Base-by-base conservation (phyloP, 116 monocot genomes). In the Iris pallida region DNA sequence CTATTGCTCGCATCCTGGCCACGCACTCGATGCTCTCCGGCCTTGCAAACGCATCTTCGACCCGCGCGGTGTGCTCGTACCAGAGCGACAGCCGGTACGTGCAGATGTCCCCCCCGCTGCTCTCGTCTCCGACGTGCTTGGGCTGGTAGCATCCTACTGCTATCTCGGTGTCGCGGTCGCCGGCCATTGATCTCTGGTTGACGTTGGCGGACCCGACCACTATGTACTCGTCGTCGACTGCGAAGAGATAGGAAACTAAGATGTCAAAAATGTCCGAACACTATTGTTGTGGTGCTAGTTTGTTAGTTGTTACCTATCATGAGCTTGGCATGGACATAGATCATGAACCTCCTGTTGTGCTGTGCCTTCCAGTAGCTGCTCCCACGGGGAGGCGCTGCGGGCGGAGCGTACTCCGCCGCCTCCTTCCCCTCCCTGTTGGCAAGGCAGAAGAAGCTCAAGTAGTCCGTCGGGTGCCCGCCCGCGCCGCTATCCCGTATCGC, bases 301-400 rank as follows among this genome's bases (percentile, higher is more conserved):
- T 4, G 11, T 12, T 45, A 10, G 8, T 6, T 72, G 15, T 30
- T 68, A 82, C 86, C 86, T 71, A 88, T 81, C 88, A 88, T 83
- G 65, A 88, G 59, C 64, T 88, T 88, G 55, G 88, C 78, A 62
- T 88, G 83, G 13, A 88, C 78, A 59, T 88, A 83, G 70, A 88
- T 84, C 84, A 83, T 83, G 78, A 88, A 88, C 63, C 88, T 78
- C 66, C 84, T 64, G 45, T 70, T 75, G 45, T 61, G 62, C 61
- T 83, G 81, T 0, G 83, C 68, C 16, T 64, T 75, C 66, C 65
- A 75, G 62, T 88, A 84, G 53, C 73, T 30, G 10, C 69, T 79
- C 42, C n/a, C 7, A 16, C 1, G 53, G 8, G 47, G 65, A 9
- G 88, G 88, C 8, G 58, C 63, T 6, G 52, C 42, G 0, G 54